These are phyloP conservation scores for Penicillium steckii DNA, from an alignment of 495 filamentous ascomycete species.

Conservation along the genomic window DNA sequence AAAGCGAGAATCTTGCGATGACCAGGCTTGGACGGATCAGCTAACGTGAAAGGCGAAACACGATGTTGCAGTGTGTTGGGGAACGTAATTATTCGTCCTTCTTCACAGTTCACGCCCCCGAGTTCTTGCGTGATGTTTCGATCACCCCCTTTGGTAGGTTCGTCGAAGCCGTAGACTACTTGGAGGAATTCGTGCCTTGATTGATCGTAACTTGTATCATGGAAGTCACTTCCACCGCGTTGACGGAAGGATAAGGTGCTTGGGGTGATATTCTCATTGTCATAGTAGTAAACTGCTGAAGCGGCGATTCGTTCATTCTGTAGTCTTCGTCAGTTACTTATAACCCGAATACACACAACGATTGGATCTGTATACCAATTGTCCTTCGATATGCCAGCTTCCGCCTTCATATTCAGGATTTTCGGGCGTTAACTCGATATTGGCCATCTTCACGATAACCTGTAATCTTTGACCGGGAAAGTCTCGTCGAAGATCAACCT, in stretches of 20 bases:
- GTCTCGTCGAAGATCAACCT: constrained; percentile 24
- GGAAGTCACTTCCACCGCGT: constrained; percentile 5
- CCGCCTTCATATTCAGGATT: constrained; percentile 50
- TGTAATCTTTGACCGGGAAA: constrained; percentile 46
- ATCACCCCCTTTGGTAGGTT: constrained; percentile 2
- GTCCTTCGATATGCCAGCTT: constrained; percentile 56
- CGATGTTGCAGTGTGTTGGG: constrained; percentile 49
- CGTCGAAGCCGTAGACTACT: constrained; percentile 27
- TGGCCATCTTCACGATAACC: constrained; percentile 63
- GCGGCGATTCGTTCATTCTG: constrained; percentile 59
- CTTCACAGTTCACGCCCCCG: constrained; percentile 27
- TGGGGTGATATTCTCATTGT: constrained; percentile 59
- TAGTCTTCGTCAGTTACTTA: neutral
- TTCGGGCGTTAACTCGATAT: constrained; percentile 60
- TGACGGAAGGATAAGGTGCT: constrained; percentile 54
- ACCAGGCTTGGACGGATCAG: constrained; percentile 50
- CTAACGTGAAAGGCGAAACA: constrained; percentile 49
- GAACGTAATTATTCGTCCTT: constrained; percentile 35
- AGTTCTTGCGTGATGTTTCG: constrained; percentile 29
- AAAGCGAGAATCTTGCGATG: constrained; percentile 58
- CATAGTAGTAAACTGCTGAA: constrained; percentile 62
- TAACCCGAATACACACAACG: neutral
- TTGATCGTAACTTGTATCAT: constrained; percentile 25
- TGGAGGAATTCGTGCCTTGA: constrained; percentile 26
- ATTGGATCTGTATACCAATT: constrained; percentile 30